These are phyloP conservation scores for Xanthoconium purpureum DNA, from an alignment of 768 basidiomycete genomes.

Conservation along the genomic window DNA sequence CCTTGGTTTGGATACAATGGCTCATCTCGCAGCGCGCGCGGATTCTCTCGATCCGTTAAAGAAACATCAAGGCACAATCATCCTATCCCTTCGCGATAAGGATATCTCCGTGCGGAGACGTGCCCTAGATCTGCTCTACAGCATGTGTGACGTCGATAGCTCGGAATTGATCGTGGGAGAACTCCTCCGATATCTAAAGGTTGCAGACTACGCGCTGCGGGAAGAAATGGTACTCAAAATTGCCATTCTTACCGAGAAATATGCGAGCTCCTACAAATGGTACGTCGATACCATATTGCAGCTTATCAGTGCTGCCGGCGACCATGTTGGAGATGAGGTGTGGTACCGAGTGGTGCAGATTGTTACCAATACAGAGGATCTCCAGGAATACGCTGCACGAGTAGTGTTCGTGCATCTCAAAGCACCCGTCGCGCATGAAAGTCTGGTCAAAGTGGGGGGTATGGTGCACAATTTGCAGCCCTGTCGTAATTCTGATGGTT, in stretches of 20 bases:
- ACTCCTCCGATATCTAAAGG: conserved; percentile 84
- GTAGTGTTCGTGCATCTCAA: conserved; percentile 89
- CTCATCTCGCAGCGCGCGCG: conserved; percentile 91
- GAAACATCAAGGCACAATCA: conserved; percentile 93
- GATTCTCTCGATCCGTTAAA: conserved; percentile 92
- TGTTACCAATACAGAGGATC: conserved; percentile 95
- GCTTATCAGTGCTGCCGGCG: conserved; percentile 93
- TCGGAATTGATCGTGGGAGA: conserved; percentile 96
- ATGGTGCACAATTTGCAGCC: conserved; percentile 21
- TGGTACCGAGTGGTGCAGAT: conserved; percentile 99
- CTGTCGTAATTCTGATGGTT: conserved; percentile 10
- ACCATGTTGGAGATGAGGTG: conserved; percentile 98
- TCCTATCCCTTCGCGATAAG: conserved; percentile 89
- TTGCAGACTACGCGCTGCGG: conserved; percentile 95
- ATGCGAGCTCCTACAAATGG: conserved; percentile 97
- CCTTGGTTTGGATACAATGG: conserved; percentile 96
- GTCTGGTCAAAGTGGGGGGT: conserved; percentile 95
- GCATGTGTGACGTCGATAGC: conserved; percentile 99
- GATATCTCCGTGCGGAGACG: conserved; percentile 95
- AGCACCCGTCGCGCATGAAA: conserved; percentile 83
- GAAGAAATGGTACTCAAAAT: conserved; percentile 99
- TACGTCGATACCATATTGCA: conserved; percentile 98
- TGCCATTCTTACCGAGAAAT: conserved; percentile 98
- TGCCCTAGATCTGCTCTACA: conserved; percentile 93
- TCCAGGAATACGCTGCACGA: conserved; percentile 93